Evolutionary conservation across 495 filamentous ascomycete genomes (phyloP).

Genomic region (Neurospora tetrasperma): DNA sequence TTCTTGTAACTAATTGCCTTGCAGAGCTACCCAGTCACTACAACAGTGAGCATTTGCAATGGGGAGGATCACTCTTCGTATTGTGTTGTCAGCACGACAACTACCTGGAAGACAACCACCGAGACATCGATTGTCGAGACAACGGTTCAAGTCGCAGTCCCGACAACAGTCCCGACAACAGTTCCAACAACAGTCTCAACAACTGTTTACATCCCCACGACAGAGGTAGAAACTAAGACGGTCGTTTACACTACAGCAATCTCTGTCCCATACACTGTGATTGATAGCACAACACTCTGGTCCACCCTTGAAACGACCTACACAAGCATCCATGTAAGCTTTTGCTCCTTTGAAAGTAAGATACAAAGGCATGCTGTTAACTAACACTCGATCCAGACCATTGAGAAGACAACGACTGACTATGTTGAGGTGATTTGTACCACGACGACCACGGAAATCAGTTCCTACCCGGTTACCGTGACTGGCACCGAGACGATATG

Average conservation of each 20-base stretch:
- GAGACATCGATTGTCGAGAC: conserved; percentile 9
- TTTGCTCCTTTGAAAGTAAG: neutral
- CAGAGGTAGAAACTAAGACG: conserved; percentile 4
- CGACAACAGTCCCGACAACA: conserved; percentile 9
- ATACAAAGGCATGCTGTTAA: neutral
- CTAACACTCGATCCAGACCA: neutral
- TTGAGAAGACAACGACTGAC: conserved; percentile 1
- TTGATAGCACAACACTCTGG: neutral
- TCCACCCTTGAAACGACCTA: conserved; percentile 5
- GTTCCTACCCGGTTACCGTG: conserved; percentile 14
- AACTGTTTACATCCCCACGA: conserved; percentile 5
- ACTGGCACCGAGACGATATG: conserved; percentile 20
- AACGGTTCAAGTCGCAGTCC: neutral
- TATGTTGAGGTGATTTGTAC: conserved; percentile 6
- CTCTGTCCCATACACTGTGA: conserved; percentile 5
- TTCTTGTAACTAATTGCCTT: conserved; percentile 1
- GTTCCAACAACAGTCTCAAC: conserved; percentile 7
- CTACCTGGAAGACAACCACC: conserved; percentile 16
- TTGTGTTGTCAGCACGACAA: conserved; percentile 17
- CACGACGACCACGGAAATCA: conserved; percentile 1
- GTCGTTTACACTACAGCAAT: conserved; percentile 4
- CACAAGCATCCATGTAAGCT: conserved; percentile 3
- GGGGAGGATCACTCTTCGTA: conserved; percentile 2
- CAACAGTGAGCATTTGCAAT: conserved; percentile 14
- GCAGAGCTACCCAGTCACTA: conserved; percentile 14